Base-by-base conservation (phyloP, 768 basidiomycete species). In the Tulasnella sp. region DNA sequence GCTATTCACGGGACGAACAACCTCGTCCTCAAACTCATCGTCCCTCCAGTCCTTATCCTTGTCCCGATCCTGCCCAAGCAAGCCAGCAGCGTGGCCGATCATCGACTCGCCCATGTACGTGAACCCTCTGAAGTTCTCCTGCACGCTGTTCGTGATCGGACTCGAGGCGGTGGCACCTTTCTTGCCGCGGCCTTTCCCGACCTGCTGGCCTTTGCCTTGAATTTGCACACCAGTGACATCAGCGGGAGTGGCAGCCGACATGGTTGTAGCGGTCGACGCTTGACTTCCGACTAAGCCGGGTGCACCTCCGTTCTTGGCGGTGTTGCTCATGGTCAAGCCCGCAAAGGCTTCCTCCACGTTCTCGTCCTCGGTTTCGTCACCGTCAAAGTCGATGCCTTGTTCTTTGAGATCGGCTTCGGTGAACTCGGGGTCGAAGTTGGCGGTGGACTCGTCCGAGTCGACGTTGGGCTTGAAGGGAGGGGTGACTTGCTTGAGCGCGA, bases 381-480 rank as follows among this genome's bases (percentile, higher is more conserved):
- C 76, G 67, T 80, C 83, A 44, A 76, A 73, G 6, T 85, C 83
- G 72, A 71, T 80, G 65, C 85, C 90, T 74, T 87, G 85, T 74
- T 92, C 88, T 17, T 89, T 86, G 67, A 98, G 84, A 79, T 96
- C 91, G n/a, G 93, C 90, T 32, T 88, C 86, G 4, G 97, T 99
- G 81, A 99, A 99, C 81, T 98, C 95, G 35, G 94, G 93, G 79
- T 99, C 97, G 78, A 99, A 99, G 83, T 98, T 98, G 75, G 89
- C 89, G n/a, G 94, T 94, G 17, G 91, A 94, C 81, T 99, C 97
- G 83, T 99, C 97, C 19, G 94, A 96, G 81, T 98, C 95, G 75
- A 99, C 97, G 74, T 90, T 85, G 29, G 97, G 97, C 79, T 98
- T 98, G 85, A 98, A 99, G 1, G 97, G 97, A 3, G 97, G 96